Conservation (phyloP, 169 alveolate species). For the Toxoplasma gondii region DNA sequence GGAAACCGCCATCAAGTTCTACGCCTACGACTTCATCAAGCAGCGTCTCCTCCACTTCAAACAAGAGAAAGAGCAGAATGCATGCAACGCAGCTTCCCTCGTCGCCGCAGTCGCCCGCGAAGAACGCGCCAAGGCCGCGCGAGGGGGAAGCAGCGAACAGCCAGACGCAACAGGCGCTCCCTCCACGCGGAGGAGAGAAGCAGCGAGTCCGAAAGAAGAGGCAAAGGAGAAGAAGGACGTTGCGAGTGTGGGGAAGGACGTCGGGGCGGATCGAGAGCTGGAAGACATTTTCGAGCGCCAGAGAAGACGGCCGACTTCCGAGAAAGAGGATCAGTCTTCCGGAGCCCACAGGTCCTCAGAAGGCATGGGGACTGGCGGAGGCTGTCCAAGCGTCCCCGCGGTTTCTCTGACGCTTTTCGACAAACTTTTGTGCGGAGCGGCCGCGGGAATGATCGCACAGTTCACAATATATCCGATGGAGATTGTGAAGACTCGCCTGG, state of each 20-base stretch:
- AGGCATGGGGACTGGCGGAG: too few relatives aligned
- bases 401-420: slow-evolving; percentile 41
- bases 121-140: not conserved
- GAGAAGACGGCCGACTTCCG: not conserved
- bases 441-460: slow-evolving; percentile 72
- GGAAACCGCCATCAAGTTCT: slow-evolving; percentile 71
- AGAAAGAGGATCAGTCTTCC: not conserved
- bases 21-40: slow-evolving; percentile 68
- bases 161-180: too few relatives aligned
- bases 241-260: too few relatives aligned
- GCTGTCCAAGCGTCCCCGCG: not conserved
- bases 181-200: too few relatives aligned
- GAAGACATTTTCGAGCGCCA: slow-evolving; percentile 18
- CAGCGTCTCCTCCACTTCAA: slow-evolving; percentile 50
- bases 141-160: not conserved
- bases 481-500: slow-evolving; percentile 75
- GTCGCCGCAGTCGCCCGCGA: not conserved
- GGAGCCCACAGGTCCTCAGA: too few relatives aligned
- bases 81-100: not conserved
- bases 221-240: too few relatives aligned
- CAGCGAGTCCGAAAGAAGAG: too few relatives aligned
- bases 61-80: slow-evolving; percentile 24
- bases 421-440: slow-evolving; percentile 70
- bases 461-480: slow-evolving; percentile 75
- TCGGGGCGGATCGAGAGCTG: not conserved